Percentiles rank a stretch among this genome's conserved stretches.
These are phyloP conservation scores for Hanseniaspora singularis DNA, from an alignment of 805 yeast genomes.

Conservation along the genomic window DNA sequence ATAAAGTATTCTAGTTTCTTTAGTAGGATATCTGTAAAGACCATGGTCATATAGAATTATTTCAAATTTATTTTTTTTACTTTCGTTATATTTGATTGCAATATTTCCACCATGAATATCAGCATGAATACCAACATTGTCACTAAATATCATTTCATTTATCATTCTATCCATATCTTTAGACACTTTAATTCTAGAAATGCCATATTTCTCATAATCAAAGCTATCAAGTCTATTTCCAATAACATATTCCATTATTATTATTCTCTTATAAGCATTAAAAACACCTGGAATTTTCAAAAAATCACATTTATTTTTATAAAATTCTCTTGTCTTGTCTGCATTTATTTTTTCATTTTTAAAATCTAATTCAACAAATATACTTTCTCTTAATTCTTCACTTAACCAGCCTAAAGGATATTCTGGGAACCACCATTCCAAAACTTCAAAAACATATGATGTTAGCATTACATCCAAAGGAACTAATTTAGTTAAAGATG, in stretches of 20 bases:
- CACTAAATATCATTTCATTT: conserved; percentile 90
- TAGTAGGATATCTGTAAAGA: conserved; percentile 70
- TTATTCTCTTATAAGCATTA: conserved; percentile 54
- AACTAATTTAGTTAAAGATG: conserved; percentile 71
- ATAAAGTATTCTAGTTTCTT: conserved; percentile 65
- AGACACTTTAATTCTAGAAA: conserved; percentile 68
- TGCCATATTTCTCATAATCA: conserved; percentile 45
- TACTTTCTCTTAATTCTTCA: conserved; percentile 77
- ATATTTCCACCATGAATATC: conserved; percentile 98
- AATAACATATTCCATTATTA: conserved; percentile 75
- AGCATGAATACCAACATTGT: conserved; percentile 84
- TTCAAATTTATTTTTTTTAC: conserved; percentile 59
- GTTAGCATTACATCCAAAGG: conserved; percentile 82
- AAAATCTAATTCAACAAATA: conserved; percentile 84
- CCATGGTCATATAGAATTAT: conserved; percentile 92
- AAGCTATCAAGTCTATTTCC: conserved; percentile 79
- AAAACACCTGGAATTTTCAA: conserved; percentile 60
- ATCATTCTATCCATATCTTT: conserved; percentile 80
- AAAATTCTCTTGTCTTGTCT: conserved; percentile 55
- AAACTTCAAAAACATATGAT: conserved; percentile 55
- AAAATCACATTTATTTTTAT: conserved; percentile 27
- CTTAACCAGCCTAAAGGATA: conserved; percentile 93
- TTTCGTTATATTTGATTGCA: conserved; percentile 46
- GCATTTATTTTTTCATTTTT: conserved; percentile 79
- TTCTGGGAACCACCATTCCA: conserved; percentile 77